A percentile compares a stretch with the other conserved stretches of the same genome.
These are phyloP conservation scores for Pluteus cervinus DNA, from an alignment of 768 basidiomycete species.

Conservation along the genomic window DNA sequence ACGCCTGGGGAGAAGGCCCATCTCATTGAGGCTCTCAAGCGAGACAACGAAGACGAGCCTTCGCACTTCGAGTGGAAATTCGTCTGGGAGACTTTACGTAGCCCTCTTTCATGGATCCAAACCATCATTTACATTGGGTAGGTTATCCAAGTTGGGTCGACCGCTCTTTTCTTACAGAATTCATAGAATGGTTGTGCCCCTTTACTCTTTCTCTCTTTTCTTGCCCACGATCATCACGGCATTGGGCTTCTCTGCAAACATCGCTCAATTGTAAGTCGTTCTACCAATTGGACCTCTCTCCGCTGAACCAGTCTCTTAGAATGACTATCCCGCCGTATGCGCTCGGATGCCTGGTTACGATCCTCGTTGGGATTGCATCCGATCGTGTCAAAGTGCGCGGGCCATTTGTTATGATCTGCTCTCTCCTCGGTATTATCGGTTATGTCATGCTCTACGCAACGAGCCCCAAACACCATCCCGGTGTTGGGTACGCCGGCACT, in stretches of 20 bases:
- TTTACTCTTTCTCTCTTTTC: constrained; percentile 35
- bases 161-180: not conserved
- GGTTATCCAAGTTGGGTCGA: constrained; percentile 2
- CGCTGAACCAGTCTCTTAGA: constrained; percentile 4
- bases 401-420: constrained; percentile 32
- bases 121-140: constrained; percentile 22
- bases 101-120: constrained; percentile 22
- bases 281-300: no score
- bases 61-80: constrained; percentile 26
- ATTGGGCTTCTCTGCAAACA: constrained; percentile 36
- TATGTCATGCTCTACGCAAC: constrained; percentile 34
- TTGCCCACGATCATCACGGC: constrained; percentile 25
- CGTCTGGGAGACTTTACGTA: constrained; percentile 25
- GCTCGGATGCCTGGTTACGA: constrained; percentile 19
- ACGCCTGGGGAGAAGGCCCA: constrained; percentile 25
- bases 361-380: constrained; percentile 23
- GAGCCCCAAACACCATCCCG: constrained; percentile 13
- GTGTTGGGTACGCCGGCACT: constrained; percentile 34
- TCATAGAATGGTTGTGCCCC: constrained; percentile 27
- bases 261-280: constrained; percentile 26
- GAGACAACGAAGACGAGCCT: constrained; percentile 21
- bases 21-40: constrained; percentile 19
- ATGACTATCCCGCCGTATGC: constrained; percentile 30
- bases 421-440: constrained; percentile 33
- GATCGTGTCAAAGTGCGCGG: constrained; percentile 29